A percentile compares a stretch with the other conserved stretches of the same genome.
Conservation (phyloP, 306 rosid species). For the Pachyrhizus erosus region DNA sequence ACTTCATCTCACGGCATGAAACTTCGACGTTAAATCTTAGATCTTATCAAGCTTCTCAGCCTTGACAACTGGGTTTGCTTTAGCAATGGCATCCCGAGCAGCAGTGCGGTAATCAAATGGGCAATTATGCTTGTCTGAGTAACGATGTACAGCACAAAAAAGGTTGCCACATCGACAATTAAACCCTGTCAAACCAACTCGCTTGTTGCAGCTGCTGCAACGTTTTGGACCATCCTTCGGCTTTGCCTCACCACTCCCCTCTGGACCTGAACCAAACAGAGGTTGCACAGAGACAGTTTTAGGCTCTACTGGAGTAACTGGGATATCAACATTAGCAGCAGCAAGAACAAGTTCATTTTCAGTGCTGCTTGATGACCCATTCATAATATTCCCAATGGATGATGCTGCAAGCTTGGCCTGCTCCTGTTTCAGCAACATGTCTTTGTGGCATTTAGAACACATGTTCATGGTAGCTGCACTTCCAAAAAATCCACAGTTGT, state of each 20-base stretch:
- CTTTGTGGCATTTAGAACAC: constrained; percentile 98
- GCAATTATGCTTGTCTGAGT: constrained; percentile 87
- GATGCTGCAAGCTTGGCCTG: constrained; percentile 89
- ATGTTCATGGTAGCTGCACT: constrained; percentile 91
- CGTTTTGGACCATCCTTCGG: constrained; percentile 85
- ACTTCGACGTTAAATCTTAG: constrained; percentile 51
- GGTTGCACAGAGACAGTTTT: constrained; percentile 52
- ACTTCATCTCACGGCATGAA: constrained; percentile 47
- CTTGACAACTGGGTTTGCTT: constrained; percentile 90
- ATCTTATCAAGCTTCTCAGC: constrained; percentile 95
- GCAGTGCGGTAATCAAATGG: constrained; percentile 87
- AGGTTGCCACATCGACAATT: constrained; percentile 84
- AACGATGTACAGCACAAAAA: constrained; percentile 84
- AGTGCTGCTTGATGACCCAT: constrained; percentile 73
- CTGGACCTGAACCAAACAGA: constrained; percentile 53
- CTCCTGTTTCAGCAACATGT: constrained; percentile 79
- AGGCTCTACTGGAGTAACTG: constrained; percentile 55
- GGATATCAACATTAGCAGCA: constrained; percentile 51
- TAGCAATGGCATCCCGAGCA: constrained; percentile 79
- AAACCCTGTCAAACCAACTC: constrained; percentile 92
- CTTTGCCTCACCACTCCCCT: constrained; percentile 59
- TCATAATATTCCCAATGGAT: constrained; percentile 81
- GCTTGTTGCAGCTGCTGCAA: constrained; percentile 83
- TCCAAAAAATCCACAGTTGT: constrained; percentile 94
- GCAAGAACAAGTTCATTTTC: constrained; percentile 53